A percentile compares a stretch with the other conserved stretches of the same genome.
Conservation (phyloP, 2,329 filamentous ascomycete genomes). For the Cytospora schulzeri region DNA sequence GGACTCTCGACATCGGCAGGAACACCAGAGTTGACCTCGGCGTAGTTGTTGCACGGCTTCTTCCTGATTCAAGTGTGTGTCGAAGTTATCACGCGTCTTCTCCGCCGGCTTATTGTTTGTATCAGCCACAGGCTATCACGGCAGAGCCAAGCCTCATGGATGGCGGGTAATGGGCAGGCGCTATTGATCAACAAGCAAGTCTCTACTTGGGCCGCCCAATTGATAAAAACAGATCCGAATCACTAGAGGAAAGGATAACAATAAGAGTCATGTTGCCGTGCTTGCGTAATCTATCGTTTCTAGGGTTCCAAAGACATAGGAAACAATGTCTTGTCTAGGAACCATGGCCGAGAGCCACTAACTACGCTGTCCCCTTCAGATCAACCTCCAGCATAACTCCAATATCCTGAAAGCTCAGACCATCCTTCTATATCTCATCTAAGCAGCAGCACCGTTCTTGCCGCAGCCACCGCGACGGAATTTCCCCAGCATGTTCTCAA, state of each 20-base stretch:
- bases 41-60: too few relatives aligned
- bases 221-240: too few relatives aligned
- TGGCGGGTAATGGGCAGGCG: background rate
- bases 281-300: constrained; percentile 13
- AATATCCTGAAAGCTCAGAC: background rate
- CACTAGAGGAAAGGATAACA: background rate
- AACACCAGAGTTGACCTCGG: too few relatives aligned
- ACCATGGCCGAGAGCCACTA: background rate
- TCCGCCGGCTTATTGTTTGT: too few relatives aligned
- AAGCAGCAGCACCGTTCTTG: background rate
- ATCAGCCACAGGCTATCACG: background rate
- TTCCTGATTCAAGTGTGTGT: too few relatives aligned
- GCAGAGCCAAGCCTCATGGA: background rate
- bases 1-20: too few relatives aligned
- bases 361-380: background rate
- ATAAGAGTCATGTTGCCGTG: background rate
- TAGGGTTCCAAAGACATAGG: background rate
- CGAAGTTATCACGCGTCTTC: too few relatives aligned
- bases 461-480: constrained; percentile 44
- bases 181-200: too few relatives aligned
- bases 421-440: background rate
- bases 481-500: constrained; percentile 49
- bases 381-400: background rate
- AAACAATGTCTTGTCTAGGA: background rate
- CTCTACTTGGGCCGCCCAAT: too few relatives aligned